Conservation (phyloP, 1,284 basidiomycete genomes). For the Ganoderma lucidum region DNA sequence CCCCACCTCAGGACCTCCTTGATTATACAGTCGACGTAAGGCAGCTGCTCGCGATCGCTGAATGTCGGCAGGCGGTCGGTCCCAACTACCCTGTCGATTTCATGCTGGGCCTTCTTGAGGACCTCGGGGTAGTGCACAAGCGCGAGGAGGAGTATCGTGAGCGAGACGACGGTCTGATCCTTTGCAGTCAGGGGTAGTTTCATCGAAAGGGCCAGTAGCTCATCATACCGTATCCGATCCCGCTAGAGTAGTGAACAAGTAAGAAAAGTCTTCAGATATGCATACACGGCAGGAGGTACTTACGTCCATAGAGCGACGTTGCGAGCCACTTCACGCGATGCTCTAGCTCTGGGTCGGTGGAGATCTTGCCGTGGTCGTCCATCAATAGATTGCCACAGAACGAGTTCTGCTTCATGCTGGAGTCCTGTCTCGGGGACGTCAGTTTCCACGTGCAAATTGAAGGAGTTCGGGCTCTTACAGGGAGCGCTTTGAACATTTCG, state of each 20-base stretch:
- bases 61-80: conserved; percentile 12
- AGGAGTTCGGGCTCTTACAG: conserved; percentile 10
- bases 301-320: conserved; percentile 23
- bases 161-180: conserved; percentile 14
- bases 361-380: conserved; percentile 15
- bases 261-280: neutral
- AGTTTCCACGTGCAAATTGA: neutral
- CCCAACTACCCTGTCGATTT: conserved; percentile 19
- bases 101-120: conserved; percentile 13
- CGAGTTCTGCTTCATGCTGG: conserved; percentile 13
- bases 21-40: conserved; percentile 18
- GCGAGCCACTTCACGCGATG: conserved; percentile 26
- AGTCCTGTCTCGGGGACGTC: conserved; percentile 12
- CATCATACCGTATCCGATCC: conserved; percentile 14
- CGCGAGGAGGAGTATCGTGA: conserved; percentile 16
- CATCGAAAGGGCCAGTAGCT: neutral
- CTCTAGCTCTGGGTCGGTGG: conserved; percentile 5
- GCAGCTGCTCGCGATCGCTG: conserved; percentile 10
- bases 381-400: conserved; percentile 24
- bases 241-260: neutral
- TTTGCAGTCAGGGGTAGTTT: neutral
- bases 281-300: neutral
- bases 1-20: conserved; percentile 23
- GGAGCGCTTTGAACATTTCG: conserved; percentile 23
- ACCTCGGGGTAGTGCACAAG: conserved; percentile 14